A percentile compares a stretch with the other conserved stretches of the same genome.
These are phyloP conservation scores for Kappamyces sp. DNA, from an alignment of 192 early-diverging fungal species.

Conservation along the genomic window DNA sequence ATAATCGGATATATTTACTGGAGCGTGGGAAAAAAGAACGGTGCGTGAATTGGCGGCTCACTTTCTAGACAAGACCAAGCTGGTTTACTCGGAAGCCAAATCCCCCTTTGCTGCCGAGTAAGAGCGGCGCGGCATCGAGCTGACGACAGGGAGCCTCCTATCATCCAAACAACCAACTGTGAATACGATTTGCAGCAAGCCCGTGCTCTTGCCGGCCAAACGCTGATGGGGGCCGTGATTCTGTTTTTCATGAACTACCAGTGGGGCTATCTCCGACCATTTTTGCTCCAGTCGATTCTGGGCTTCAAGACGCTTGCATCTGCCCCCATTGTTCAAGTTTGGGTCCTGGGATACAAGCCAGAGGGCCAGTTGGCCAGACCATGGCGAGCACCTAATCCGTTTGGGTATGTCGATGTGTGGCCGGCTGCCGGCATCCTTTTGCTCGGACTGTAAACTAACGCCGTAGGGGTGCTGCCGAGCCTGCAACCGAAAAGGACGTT, in stretches of 20 bases:
- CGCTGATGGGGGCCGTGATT: conserved; percentile 61
- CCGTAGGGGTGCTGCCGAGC: conserved; percentile 2
- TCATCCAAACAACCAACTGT: conserved; percentile 50
- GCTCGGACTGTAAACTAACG: conserved; percentile 6
- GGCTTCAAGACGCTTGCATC: conserved; percentile 64
- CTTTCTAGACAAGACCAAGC: conserved; percentile 61
- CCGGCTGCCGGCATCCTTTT: background rate
- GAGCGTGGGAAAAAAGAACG: conserved; percentile 64
- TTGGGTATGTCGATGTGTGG: conserved; percentile 40
- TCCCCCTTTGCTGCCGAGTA: conserved; percentile 41
- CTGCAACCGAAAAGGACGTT: conserved; percentile 37
- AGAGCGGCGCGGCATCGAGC: background rate
- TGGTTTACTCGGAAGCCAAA: conserved; percentile 74
- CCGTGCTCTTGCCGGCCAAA: conserved; percentile 63
- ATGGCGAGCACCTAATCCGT: conserved; percentile 71
- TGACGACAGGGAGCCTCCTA: conserved; percentile 45
- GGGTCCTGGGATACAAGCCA: conserved; percentile 67
- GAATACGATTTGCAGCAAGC: conserved; percentile 77
- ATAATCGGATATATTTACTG: conserved; percentile 42
- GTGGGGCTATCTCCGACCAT: conserved; percentile 80
- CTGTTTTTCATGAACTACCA: conserved; percentile 80
- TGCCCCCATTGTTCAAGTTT: conserved; percentile 71
- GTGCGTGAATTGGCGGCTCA: conserved; percentile 27
- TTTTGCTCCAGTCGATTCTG: conserved; percentile 80
- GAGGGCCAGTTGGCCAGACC: conserved; percentile 77